Evolutionary conservation across 306 rosid species (phyloP), one percentile per base, ranked within the genome.

Genomic region (Quercus gilva): DNA sequence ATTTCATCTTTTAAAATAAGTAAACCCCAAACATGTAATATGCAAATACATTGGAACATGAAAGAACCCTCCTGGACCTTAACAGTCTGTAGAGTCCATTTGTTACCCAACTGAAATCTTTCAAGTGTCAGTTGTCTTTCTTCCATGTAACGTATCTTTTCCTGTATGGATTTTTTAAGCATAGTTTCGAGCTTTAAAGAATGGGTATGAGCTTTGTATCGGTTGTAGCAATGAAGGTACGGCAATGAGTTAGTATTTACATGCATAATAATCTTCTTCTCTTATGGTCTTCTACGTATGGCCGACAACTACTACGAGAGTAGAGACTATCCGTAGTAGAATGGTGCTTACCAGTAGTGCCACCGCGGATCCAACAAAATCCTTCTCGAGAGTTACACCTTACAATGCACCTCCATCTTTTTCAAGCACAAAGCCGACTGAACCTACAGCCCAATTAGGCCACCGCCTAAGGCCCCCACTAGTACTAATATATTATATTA

Each of bases 281-380:
- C 76, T 57, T 5, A 25, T 59, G 51, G 5, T 84, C 85, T 69
- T 79, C 81, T 80, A 51, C 67, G 71, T n/a, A 77, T 64, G 79
- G 77, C 51, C 84, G 80, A 77, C 87, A 84, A 41, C 76, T 81
- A 79, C 45, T 41, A 41, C 2, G 45, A 41, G 45, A 41, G 45
- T 41, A 41, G 12, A 41, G 11, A 41, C 45, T 2, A 2, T 37
- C 45, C 3, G 12, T 41, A 41, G 3, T 41, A 41, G 45, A 41
- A 41, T 84, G 87, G 2, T 5, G 2, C 3, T 10, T 17, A 63
- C 82, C 84, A 56, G 82, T 80, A 29, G 87, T 21, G 0, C 29
- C 82, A 67, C 84, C 87, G 37, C 85, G 77, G 59, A 76, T 79
- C 85, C 87, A 84, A 73, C 87, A 49, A 49, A 49, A 49, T 49